phyloP scores from a whole-genome alignment of 2,329 filamentous ascomycete species.

The Trichoderma semiorbis region DNA sequence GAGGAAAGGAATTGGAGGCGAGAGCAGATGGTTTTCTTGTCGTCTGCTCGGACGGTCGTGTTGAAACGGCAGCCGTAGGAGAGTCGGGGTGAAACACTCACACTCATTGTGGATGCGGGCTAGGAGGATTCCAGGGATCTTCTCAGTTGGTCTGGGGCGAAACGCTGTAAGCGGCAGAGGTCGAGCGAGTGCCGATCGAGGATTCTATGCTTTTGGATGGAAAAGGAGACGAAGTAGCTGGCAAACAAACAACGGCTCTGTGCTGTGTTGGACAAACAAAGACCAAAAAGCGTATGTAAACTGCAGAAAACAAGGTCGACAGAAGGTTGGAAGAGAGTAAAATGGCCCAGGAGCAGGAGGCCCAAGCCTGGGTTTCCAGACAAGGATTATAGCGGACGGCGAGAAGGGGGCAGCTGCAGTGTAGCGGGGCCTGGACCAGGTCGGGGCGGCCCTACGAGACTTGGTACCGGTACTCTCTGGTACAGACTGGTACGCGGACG shows the following conservation, averaged over 20 bases:
- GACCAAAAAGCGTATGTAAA: neutral
- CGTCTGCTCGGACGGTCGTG: neutral
- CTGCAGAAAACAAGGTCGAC: neutral
- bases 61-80: conserved; percentile 25
- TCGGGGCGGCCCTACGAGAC: conserved; percentile 6
- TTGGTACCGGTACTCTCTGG: neutral
- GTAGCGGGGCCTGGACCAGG: conserved; percentile 6
- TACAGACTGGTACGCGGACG: too few relatives aligned
- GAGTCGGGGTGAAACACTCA: conserved; percentile 27
- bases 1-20: neutral
- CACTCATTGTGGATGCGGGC: conserved; percentile 26
- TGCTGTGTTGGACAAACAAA: neutral
- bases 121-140: conserved; percentile 1
- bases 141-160: neutral
- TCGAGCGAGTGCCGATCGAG: neutral
- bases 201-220: neutral
- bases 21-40: conserved; percentile 1
- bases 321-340: conserved; percentile 12
- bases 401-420: conserved; percentile 15
- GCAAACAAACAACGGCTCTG: neutral
- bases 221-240: neutral
- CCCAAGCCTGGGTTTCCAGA: conserved; percentile 4
- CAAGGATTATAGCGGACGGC: conserved; percentile 13
- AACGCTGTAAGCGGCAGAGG: neutral
- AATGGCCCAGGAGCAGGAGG: conserved; percentile 15